Evolutionary conservation across 1,139 yeast species (phyloP).

Genomic region (Wickerhamomyces sp.): DNA sequence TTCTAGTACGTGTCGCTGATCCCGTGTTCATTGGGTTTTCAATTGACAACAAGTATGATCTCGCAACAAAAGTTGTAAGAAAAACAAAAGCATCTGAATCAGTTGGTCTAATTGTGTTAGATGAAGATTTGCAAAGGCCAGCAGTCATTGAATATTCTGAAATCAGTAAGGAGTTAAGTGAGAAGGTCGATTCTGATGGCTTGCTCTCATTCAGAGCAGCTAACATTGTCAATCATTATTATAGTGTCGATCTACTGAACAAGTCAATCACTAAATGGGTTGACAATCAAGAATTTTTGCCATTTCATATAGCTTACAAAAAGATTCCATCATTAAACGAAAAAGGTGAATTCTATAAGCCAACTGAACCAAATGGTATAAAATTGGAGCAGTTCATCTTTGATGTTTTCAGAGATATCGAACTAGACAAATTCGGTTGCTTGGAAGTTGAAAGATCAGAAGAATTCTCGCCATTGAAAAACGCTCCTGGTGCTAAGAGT

Average conservation of each 20-base stretch:
- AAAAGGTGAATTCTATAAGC: slow-evolving; percentile 50
- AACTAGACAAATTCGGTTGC: slow-evolving; percentile 76
- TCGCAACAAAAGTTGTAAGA: slow-evolving; percentile 94
- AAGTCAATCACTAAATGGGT: slow-evolving; percentile 67
- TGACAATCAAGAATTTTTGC: slow-evolving; percentile 59
- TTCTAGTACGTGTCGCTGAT: slow-evolving; percentile 89
- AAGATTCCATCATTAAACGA: slow-evolving; percentile 66
- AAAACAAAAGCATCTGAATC: slow-evolving; percentile 84
- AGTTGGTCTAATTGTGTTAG: slow-evolving; percentile 87
- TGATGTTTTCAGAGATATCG: slow-evolving; percentile 86
- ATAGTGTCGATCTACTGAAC: slow-evolving; percentile 68
- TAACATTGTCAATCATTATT: slow-evolving; percentile 95
- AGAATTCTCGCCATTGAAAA: slow-evolving; percentile 93
- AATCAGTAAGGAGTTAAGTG: slow-evolving; percentile 70
- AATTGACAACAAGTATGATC: slow-evolving; percentile 54
- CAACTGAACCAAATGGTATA: slow-evolving; percentile 79
- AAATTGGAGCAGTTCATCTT: slow-evolving; percentile 96
- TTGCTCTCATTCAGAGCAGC: slow-evolving; percentile 85
- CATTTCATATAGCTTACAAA: slow-evolving; percentile 92
- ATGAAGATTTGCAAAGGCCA: slow-evolving; percentile 57
- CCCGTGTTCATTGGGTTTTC: slow-evolving; percentile 91
- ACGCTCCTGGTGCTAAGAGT: slow-evolving; percentile 74
- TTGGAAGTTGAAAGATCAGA: slow-evolving; percentile 81
- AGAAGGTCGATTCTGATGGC: slow-evolving; percentile 48
- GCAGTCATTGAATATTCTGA: slow-evolving; percentile 96